Conservation (phyloP, 495 filamentous ascomycete genomes). For the Margaritispora aquatica region DNA sequence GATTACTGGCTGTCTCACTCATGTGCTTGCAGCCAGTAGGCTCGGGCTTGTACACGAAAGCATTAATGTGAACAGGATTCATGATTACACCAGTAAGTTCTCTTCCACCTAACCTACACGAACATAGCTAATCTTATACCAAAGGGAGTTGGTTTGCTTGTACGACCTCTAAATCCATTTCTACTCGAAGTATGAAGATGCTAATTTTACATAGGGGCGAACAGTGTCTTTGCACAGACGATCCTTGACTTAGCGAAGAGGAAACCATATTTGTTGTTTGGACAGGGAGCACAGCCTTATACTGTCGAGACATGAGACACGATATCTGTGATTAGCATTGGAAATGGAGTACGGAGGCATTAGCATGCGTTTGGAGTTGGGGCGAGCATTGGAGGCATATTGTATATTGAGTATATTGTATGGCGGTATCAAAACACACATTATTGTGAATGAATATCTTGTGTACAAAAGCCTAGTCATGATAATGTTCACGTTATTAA, state of each 20-base stretch:
- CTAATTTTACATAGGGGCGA: slow-evolving; percentile 52
- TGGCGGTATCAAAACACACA: too few species aligned
- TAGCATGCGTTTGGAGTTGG: neutral
- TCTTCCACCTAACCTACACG: neutral
- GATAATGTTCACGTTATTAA: too few species aligned
- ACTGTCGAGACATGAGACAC: slow-evolving; percentile 17
- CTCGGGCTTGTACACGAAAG: slow-evolving; percentile 90
- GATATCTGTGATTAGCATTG: neutral
- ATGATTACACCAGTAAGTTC: slow-evolving; percentile 58
- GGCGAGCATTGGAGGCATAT: too few species aligned
- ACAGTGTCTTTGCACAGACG: slow-evolving; percentile 91
- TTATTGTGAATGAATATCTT: too few species aligned
- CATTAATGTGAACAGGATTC: slow-evolving; percentile 70
- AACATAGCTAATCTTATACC: neutral
- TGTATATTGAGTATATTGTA: too few species aligned
- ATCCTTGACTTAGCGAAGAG: slow-evolving; percentile 81
- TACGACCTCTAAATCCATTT: slow-evolving; percentile 20
- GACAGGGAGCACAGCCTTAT: slow-evolving; percentile 43
- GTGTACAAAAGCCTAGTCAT: too few species aligned
- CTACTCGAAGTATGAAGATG: neutral
- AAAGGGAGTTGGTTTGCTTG: slow-evolving; percentile 82
- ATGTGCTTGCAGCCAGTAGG: slow-evolving; percentile 64
- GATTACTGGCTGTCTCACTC: slow-evolving; percentile 62
- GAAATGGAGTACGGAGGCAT: neutral
- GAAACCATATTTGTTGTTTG: slow-evolving; percentile 86